Percentiles rank a stretch among this genome's conserved stretches.
Evolutionary conservation across 2,329 filamentous ascomycete species (phyloP).

Genomic region (Aphanoascus verrucosus): DNA sequence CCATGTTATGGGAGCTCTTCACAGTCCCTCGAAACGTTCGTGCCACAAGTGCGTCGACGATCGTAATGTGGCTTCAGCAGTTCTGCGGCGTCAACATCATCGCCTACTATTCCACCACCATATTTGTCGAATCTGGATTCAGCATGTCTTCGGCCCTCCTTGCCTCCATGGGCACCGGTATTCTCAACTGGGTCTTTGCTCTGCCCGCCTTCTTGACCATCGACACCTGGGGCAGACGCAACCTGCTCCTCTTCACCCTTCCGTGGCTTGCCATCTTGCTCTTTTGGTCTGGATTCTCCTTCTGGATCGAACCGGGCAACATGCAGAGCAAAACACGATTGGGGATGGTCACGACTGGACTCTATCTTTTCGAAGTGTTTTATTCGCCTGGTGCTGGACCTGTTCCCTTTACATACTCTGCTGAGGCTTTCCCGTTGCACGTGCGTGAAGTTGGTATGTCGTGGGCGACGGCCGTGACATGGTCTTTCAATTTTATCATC

Average conservation of each 20-base stretch:
- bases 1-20: conserved; percentile 48
- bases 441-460: conserved; percentile 55
- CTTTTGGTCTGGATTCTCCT: conserved; percentile 42
- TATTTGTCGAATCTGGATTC: conserved; percentile 49
- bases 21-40: conserved; percentile 53
- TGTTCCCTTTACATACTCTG: conserved; percentile 55
- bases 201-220: conserved; percentile 55
- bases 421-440: conserved; percentile 53
- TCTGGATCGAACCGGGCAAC: conserved; percentile 36
- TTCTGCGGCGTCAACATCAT: conserved; percentile 44
- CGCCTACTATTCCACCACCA: conserved; percentile 52
- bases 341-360: conserved; percentile 35
- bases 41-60: conserved; percentile 46
- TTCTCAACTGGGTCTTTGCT: conserved; percentile 56
- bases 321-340: conserved; percentile 26
- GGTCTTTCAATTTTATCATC: conserved; percentile 48
- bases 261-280: conserved; percentile 46
- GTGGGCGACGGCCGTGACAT: conserved; percentile 44
- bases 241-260: conserved; percentile 52
- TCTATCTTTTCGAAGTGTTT: conserved; percentile 42
- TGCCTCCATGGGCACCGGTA: conserved; percentile 53
- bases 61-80: conserved; percentile 59
- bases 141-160: conserved; percentile 43
- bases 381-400: conserved; percentile 50
- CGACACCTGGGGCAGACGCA: conserved; percentile 54